Evolutionary conservation across 2,329 filamentous ascomycete genomes (phyloP).

Genomic region (Ramularia endophylla): DNA sequence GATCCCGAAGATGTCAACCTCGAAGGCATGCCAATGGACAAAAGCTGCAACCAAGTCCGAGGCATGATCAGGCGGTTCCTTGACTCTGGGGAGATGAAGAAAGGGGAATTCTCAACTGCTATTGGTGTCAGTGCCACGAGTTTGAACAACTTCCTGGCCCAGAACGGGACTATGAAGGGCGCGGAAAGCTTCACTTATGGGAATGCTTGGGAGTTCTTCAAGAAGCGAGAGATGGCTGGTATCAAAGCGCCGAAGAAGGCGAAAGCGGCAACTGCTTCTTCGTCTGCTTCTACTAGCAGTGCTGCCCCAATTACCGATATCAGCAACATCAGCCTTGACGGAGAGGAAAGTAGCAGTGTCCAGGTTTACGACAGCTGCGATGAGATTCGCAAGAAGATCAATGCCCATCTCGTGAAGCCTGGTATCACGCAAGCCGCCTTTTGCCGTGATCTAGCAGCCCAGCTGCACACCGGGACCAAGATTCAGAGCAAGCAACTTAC

Average conservation of each 20-base stretch:
- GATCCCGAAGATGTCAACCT: slow-evolving; percentile 14
- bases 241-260: slow-evolving; percentile 33
- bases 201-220: slow-evolving; percentile 40
- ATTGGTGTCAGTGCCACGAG: slow-evolving; percentile 33
- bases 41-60: slow-evolving; percentile 31
- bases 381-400: slow-evolving; percentile 53
- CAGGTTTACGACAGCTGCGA: slow-evolving; percentile 54
- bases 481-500: slow-evolving; percentile 43
- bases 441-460: slow-evolving; percentile 43
- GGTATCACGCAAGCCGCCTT: slow-evolving; percentile 49
- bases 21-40: slow-evolving; percentile 13
- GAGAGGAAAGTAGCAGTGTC: slow-evolving; percentile 45
- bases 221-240: slow-evolving; percentile 45
- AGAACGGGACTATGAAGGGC: slow-evolving; percentile 37
- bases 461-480: slow-evolving; percentile 32
- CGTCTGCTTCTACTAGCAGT: background rate
- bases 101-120: slow-evolving; percentile 37
- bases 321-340: slow-evolving; percentile 38
- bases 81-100: slow-evolving; percentile 40
- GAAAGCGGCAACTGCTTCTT: slow-evolving; percentile 23
- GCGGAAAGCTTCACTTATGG: slow-evolving; percentile 27
- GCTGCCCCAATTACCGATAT: slow-evolving; percentile 35
- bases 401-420: slow-evolving; percentile 41
- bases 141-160: slow-evolving; percentile 46
- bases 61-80: slow-evolving; percentile 40